Evolutionary conservation across 1,284 basidiomycete species (phyloP).

Genomic region (Melanopsichium pennsylvanicum): DNA sequence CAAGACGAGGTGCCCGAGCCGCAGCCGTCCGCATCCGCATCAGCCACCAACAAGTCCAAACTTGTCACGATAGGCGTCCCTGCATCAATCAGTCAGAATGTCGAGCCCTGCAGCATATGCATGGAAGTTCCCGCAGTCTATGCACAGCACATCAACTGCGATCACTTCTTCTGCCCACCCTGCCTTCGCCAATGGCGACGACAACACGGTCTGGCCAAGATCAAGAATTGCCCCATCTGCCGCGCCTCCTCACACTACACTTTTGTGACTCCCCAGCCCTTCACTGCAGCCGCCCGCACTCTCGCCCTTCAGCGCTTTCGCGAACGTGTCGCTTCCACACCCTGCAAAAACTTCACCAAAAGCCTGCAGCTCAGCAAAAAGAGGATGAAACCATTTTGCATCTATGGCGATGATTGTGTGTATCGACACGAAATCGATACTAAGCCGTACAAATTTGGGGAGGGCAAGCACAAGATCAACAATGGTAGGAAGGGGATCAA

Average conservation of each 20-base stretch:
- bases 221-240: constrained; percentile 39
- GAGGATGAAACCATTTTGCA: constrained; percentile 18
- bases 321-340: constrained; percentile 14
- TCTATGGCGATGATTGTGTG: constrained; percentile 40
- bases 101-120: constrained; percentile 35
- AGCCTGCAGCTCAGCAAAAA: constrained; percentile 16
- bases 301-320: constrained; percentile 18
- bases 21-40: neutral
- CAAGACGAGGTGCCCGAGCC: neutral
- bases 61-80: constrained; percentile 9
- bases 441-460: constrained; percentile 16
- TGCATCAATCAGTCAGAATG: constrained; percentile 7
- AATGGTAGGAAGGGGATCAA: constrained; percentile 1
- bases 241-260: constrained; percentile 21
- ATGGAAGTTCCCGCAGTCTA: constrained; percentile 35
- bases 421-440: constrained; percentile 33
- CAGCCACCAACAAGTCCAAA: neutral
- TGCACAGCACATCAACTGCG: constrained; percentile 37
- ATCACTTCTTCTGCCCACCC: constrained; percentile 38
- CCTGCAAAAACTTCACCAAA: constrained; percentile 37
- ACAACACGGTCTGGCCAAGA: constrained; percentile 12
- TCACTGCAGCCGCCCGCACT: constrained; percentile 5
- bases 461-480: constrained; percentile 2
- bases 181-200: constrained; percentile 37
- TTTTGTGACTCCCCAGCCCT: constrained; percentile 30